Conservation (phyloP, 306 rosid species). For the Leucaena leucocephala region DNA sequence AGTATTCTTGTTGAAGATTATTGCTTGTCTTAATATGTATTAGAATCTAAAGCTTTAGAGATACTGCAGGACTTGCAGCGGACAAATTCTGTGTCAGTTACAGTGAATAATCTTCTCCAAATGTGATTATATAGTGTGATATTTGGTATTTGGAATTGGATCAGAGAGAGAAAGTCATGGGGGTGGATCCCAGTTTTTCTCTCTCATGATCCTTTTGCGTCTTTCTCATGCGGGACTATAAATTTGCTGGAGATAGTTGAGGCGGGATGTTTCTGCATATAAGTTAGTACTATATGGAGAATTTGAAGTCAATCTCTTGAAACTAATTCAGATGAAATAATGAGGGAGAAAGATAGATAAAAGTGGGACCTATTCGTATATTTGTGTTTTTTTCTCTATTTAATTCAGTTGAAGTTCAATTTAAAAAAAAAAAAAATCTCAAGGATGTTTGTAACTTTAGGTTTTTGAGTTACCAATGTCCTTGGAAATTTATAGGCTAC, state of each 20-base stretch:
- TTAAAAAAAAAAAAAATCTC: not conserved
- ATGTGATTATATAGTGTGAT: constrained; percentile 55
- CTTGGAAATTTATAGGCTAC: constrained; percentile 41
- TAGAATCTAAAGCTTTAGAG: constrained; percentile 32
- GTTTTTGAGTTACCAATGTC: constrained; percentile 36
- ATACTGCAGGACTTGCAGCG: constrained; percentile 87
- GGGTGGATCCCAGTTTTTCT: not conserved
- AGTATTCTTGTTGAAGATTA: not conserved
- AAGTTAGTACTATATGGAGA: constrained; percentile 24
- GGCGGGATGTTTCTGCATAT: not conserved
- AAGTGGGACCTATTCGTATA: not conserved
- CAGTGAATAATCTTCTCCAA: constrained; percentile 98
- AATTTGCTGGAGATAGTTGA: not conserved
- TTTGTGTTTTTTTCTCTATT: not conserved
- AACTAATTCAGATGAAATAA: not conserved
- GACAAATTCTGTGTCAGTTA: constrained; percentile 82
- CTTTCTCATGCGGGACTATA: not conserved
- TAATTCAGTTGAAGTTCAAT: not conserved
- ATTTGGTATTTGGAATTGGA: not conserved
- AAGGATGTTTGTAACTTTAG: constrained; percentile 17
- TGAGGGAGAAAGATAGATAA: not conserved
- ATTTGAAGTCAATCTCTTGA: not conserved
- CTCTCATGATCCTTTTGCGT: not conserved
- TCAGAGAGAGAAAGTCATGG: not conserved
- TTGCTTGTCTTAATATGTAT: constrained; percentile 12